These are phyloP conservation scores for Lenzites betulinus DNA, from an alignment of 768 basidiomycete genomes.

Conservation along the genomic window DNA sequence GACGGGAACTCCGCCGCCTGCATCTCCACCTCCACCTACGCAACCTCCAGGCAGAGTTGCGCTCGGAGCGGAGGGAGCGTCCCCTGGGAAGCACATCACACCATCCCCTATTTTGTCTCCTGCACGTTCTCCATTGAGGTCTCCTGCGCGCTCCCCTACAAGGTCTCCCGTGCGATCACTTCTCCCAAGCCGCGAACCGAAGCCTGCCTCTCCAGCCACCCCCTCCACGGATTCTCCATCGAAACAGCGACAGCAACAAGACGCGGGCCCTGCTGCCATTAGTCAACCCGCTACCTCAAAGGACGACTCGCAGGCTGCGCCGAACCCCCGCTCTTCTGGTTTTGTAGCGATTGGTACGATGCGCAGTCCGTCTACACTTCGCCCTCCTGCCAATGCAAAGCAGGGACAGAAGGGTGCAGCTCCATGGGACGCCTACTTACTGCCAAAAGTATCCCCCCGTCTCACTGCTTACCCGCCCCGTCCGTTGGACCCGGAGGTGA, in stretches of 20 bases:
- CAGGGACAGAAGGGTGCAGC: not conserved
- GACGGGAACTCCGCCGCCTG: slow-evolving; percentile 28
- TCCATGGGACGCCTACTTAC: slow-evolving; percentile 11
- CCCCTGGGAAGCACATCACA: not conserved
- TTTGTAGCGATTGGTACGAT: slow-evolving; percentile 67
- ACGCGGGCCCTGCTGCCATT: not conserved
- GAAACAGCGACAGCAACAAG: not conserved
- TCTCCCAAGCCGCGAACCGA: not conserved
- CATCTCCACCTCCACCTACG: slow-evolving; percentile 11
- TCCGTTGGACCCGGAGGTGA: slow-evolving; percentile 51
- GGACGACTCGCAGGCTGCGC: slow-evolving; percentile 34
- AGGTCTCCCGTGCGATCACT: slow-evolving; percentile 1
- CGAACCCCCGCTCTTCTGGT: slow-evolving; percentile 76
- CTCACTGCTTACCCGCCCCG: slow-evolving; percentile 24
- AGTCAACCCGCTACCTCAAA: not conserved
- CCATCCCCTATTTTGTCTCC: not conserved
- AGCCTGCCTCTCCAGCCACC: not conserved
- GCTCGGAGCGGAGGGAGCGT: not conserved
- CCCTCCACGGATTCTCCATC: not conserved
- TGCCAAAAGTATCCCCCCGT: slow-evolving; percentile 17
- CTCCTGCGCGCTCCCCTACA: not conserved
- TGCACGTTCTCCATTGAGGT: not conserved
- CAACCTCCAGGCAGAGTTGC: not conserved
- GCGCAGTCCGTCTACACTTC: slow-evolving; percentile 30
- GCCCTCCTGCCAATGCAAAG: slow-evolving; percentile 1